phyloP scores from a whole-genome alignment of 2,329 filamentous ascomycete species.

The Aureobasidium sp. region DNA sequence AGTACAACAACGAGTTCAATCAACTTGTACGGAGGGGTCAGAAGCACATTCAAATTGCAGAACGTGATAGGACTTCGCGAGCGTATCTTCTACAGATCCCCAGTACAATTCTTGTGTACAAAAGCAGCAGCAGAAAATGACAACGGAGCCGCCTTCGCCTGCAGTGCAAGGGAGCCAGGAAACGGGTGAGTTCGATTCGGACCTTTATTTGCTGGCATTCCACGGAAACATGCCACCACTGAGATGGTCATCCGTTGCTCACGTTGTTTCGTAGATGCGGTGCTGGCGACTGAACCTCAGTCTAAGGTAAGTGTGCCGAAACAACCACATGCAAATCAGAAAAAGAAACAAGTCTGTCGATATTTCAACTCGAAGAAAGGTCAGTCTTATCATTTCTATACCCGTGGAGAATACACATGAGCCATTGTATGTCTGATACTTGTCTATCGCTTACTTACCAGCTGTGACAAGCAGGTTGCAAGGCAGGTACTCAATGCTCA shows the following conservation, averaged over 20 bases:
- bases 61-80: not conserved
- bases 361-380: constrained; percentile 35
- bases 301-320: constrained; percentile 24
- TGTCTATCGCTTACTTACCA: not conserved
- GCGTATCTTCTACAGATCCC: not conserved
- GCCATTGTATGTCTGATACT: not conserved
- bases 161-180: constrained; percentile 3
- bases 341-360: constrained; percentile 28
- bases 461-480: constrained; percentile 37
- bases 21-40: not conserved
- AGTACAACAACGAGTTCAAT: not conserved
- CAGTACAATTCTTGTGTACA: not conserved
- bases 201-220: constrained; percentile 7
- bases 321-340: not conserved
- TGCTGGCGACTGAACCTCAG: constrained; percentile 27
- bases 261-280: not conserved
- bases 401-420: too few relatives aligned
- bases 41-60: not conserved
- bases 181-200: constrained; percentile 8
- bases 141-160: not conserved
- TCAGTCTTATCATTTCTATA: constrained; percentile 22
- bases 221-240: not conserved
- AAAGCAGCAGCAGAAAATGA: not conserved
- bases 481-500: constrained; percentile 44
- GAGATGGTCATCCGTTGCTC: constrained; percentile 13